Evolutionary conservation across 2,329 filamentous ascomycete genomes (phyloP).

Genomic region (Phialophora macrospora): DNA sequence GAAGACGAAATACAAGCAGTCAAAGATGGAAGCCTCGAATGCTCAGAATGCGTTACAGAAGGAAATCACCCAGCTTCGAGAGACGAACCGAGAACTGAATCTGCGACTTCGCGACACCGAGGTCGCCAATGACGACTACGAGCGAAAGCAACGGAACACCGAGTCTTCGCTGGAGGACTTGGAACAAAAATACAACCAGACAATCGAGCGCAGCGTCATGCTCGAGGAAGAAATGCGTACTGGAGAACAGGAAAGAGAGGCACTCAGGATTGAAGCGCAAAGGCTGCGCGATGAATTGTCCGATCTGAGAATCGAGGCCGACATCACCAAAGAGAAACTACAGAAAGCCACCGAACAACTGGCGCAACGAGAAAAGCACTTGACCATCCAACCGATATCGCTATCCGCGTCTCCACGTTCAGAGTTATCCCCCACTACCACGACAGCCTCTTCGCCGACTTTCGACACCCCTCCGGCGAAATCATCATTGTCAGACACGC

Average conservation of each 20-base stretch:
- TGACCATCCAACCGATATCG: slow-evolving; percentile 53
- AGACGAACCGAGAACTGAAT: slow-evolving; percentile 79
- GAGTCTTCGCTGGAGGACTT: slow-evolving; percentile 95
- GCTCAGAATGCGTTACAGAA: slow-evolving; percentile 89
- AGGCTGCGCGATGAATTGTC: slow-evolving; percentile 86
- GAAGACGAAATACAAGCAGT: slow-evolving; percentile 98
- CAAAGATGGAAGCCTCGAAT: slow-evolving; percentile 82
- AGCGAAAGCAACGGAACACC: slow-evolving; percentile 93
- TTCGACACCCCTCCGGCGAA: slow-evolving; percentile 84
- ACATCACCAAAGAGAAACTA: slow-evolving; percentile 92
- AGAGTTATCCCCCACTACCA: slow-evolving; percentile 78
- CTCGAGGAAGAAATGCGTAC: slow-evolving; percentile 92
- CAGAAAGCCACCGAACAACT: slow-evolving; percentile 67
- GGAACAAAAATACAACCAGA: slow-evolving; percentile 94
- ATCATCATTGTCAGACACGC: slow-evolving; percentile 67
- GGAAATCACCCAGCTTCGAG: slow-evolving; percentile 89
- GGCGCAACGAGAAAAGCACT: slow-evolving; percentile 58
- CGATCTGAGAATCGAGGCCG: slow-evolving; percentile 91
- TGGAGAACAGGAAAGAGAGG: slow-evolving; percentile 89
- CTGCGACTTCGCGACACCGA: slow-evolving; percentile 90
- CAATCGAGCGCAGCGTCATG: slow-evolving; percentile 89
- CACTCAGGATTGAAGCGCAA: slow-evolving; percentile 86
- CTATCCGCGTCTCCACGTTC: slow-evolving; percentile 54
- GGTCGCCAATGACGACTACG: slow-evolving; percentile 97
- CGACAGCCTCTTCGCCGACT: slow-evolving; percentile 83